Conservation (phyloP, 1,284 basidiomycete species). For the Moesziomyces aphidis region DNA sequence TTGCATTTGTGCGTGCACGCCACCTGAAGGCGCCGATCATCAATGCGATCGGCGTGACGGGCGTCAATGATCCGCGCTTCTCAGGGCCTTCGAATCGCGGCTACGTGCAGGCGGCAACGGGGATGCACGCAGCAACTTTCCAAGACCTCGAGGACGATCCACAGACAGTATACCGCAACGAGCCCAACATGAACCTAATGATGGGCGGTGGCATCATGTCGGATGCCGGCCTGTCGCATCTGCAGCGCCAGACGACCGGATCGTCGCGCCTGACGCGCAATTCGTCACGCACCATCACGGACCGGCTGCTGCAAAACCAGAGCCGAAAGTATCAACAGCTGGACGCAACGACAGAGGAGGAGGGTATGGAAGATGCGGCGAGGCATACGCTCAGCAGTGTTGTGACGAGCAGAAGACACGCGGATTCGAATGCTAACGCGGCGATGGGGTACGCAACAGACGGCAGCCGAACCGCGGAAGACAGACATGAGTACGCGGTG, state of each 20-base stretch:
- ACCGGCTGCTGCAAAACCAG: constrained; percentile 13
- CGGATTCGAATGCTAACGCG: not conserved
- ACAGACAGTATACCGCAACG: constrained; percentile 24
- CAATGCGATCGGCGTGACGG: constrained; percentile 33
- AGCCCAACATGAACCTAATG: constrained; percentile 44
- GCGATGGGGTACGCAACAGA: not conserved
- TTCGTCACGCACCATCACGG: constrained; percentile 18
- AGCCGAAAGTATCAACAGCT: constrained; percentile 33
- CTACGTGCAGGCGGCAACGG: constrained; percentile 1
- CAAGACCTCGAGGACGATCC: constrained; percentile 22
- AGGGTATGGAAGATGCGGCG: constrained; percentile 6
- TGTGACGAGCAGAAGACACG: not conserved
- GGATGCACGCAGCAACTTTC: constrained; percentile 1
- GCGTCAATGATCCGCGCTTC: constrained; percentile 33
- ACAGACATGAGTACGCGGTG: not conserved
- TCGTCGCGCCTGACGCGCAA: constrained; percentile 20
- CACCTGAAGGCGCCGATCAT: constrained; percentile 20
- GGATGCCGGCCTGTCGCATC: constrained; percentile 31
- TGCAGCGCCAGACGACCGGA: constrained; percentile 35
- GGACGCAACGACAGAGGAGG: constrained; percentile 21
- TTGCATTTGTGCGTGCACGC: constrained; percentile 18
- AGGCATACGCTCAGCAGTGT: constrained; percentile 5
- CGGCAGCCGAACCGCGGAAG: not conserved
- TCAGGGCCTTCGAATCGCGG: constrained; percentile 7
- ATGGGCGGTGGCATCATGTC: constrained; percentile 38